Conservation (phyloP, 768 basidiomycete genomes). For the Rhodosporidiobolus odoratus region DNA sequence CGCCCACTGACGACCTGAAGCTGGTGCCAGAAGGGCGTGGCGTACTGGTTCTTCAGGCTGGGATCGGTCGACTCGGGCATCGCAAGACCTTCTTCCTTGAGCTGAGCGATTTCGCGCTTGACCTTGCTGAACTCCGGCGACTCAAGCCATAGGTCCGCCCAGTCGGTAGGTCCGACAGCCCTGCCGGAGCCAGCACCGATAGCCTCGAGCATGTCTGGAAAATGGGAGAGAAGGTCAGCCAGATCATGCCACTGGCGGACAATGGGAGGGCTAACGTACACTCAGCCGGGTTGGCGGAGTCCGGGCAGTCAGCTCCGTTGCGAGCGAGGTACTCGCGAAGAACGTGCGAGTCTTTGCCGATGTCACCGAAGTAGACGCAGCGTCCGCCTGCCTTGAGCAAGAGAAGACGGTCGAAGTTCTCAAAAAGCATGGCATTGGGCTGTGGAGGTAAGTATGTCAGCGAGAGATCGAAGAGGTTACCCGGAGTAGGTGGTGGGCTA, state of each 20-base stretch:
- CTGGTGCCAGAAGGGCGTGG: slow-evolving; percentile 71
- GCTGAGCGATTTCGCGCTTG: slow-evolving; percentile 52
- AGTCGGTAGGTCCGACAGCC: slow-evolving; percentile 55
- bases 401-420: slow-evolving; percentile 64
- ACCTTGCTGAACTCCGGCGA: slow-evolving; percentile 57
- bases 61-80: slow-evolving; percentile 50
- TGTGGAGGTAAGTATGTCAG: neutral
- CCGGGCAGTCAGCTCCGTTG: slow-evolving; percentile 67
- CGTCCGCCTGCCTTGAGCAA: slow-evolving; percentile 67
- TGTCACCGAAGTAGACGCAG: slow-evolving; percentile 80
- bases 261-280: slow-evolving; percentile 50
- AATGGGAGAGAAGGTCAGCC: neutral
- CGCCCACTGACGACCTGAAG: slow-evolving; percentile 62
- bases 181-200: slow-evolving; percentile 71
- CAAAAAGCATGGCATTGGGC: slow-evolving; percentile 64
- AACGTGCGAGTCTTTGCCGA: slow-evolving; percentile 65
- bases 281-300: slow-evolving; percentile 64
- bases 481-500: too few relatives aligned
- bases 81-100: slow-evolving; percentile 53
- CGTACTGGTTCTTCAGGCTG: slow-evolving; percentile 50
- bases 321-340: slow-evolving; percentile 70
- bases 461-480: too few relatives aligned
- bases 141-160: slow-evolving; percentile 59
- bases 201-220: slow-evolving; percentile 56
- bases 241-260: neutral